Evolutionary conservation across 495 filamentous ascomycete genomes (phyloP), one percentile per base, ranked within the genome.

Genomic region (Talaromyces adpressus): DNA sequence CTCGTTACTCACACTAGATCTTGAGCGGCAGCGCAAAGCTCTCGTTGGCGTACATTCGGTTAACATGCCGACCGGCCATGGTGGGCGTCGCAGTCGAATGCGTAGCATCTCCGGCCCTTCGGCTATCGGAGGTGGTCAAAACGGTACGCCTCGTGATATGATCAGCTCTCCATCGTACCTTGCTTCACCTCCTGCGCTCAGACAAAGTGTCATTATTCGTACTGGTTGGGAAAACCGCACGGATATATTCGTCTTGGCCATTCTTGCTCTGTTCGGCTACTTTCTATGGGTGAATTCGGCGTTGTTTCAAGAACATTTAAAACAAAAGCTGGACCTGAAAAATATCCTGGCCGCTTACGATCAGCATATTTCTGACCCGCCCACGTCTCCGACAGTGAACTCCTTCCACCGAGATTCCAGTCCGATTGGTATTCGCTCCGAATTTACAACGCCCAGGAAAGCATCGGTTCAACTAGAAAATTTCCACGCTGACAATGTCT

Each of bases 31-130:
- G 53, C 75, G 78, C 49, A 76, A 84, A 66, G 77, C 76, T 0
- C 67, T 85, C 23, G 78, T 78, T 11, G 82, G 82, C n/a, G 82
- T 85, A 23, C 82, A 85, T 64, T 75, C 75, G 2, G 68, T 84
- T 54, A 76, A 74, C 51, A 57, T 29, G n/a, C 32, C 51, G 6
- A 65, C 70, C 39, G 62, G 63, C 18, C 54, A 65, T 23, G 53
- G 67, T 29, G 51, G 64, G 16, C 49, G 63, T n/a, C 49, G 59
- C 16, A 62, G 62, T 16, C 27, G 65, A 23, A 66, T 73, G 41
- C 64, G 69, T 11, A 74, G 72, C 12, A 69, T 75, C 14, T 65
- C 71, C 20, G 73, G 63, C 9, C 71, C 69, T 6, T 61, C 63
- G 9, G 60, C 62, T 0, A 65, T 67, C 23, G 36, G 63, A 45